phyloP scores from a whole-genome alignment of 768 basidiomycete species.

The Fomitopsis pulvina region DNA sequence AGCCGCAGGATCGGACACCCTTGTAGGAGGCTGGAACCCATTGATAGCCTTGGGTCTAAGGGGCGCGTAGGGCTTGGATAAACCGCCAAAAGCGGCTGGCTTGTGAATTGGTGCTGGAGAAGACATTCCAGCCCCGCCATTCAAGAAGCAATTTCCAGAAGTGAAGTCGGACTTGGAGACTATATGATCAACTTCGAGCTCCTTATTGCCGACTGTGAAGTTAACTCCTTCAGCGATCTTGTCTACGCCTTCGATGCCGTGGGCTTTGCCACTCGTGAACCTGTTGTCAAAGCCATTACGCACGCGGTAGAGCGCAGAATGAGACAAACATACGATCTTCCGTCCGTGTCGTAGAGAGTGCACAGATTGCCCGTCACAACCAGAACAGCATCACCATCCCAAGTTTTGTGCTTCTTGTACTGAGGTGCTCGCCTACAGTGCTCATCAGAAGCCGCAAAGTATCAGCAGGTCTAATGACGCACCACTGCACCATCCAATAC shows the following conservation, averaged over 20 bases:
- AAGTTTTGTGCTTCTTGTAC: conserved; percentile 81
- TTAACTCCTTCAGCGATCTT: conserved; percentile 31
- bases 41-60: conserved; percentile 24
- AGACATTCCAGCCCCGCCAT: conserved; percentile 11
- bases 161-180: conserved; percentile 50
- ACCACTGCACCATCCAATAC: conserved; percentile 83
- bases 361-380: conserved; percentile 38
- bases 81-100: conserved; percentile 21
- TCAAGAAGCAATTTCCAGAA: conserved; percentile 61
- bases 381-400: conserved; percentile 80
- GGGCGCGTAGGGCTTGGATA: conserved; percentile 25
- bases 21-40: conserved; percentile 16
- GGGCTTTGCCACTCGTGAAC: conserved; percentile 44
- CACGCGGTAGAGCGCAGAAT: background rate
- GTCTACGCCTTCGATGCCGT: conserved; percentile 28
- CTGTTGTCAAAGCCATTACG: conserved; percentile 25
- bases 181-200: conserved; percentile 57
- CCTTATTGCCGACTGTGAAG: conserved; percentile 44
- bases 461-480: background rate
- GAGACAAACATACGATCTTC: conserved; percentile 41
- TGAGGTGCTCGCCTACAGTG: conserved; percentile 56
- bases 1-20: conserved; percentile 19
- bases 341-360: conserved; percentile 55
- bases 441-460: background rate
- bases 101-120: conserved; percentile 11